A percentile compares a stretch with the other conserved stretches of the same genome.
Evolutionary conservation across 805 yeast genomes (phyloP).

Genomic region (Teunomyces gatunensis): DNA sequence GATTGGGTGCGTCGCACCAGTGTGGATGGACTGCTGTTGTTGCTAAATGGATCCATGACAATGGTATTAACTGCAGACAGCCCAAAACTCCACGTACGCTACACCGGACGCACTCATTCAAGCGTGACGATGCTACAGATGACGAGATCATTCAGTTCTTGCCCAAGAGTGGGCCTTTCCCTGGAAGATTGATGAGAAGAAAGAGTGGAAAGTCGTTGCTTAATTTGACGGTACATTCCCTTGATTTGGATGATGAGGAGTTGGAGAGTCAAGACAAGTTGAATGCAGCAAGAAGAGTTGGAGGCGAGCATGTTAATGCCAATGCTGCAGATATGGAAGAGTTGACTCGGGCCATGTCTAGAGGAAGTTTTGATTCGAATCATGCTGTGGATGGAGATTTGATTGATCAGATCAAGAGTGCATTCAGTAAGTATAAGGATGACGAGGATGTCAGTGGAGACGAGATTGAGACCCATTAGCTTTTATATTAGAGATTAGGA

Average conservation of each 20-base stretch:
- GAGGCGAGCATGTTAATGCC: constrained; percentile 18
- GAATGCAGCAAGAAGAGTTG: constrained; percentile 16
- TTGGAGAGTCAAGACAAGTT: constrained; percentile 17
- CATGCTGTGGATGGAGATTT: constrained; percentile 31
- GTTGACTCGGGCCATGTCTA: constrained; percentile 17
- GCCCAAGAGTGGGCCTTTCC: constrained; percentile 48
- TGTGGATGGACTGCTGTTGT: constrained; percentile 96
- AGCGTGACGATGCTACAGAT: constrained; percentile 12
- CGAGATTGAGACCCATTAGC: constrained; percentile 45
- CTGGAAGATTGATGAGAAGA: constrained; percentile 58
- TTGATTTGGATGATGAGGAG: constrained; percentile 69
- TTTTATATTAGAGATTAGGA: neutral
- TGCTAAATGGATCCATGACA: constrained; percentile 88
- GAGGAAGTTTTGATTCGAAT: constrained; percentile 29
- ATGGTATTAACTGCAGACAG: constrained; percentile 65
- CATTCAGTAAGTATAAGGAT: constrained; percentile 33
- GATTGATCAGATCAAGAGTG: constrained; percentile 34
- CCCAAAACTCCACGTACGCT: constrained; percentile 45
- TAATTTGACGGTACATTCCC: constrained; percentile 62
- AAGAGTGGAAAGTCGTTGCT: constrained; percentile 72
- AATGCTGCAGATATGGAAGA: constrained; percentile 17
- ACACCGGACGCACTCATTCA: constrained; percentile 23
- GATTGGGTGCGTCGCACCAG: constrained; percentile 90
- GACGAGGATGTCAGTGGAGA: constrained; percentile 49
- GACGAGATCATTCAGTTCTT: constrained; percentile 37